Evolutionary conservation across 2,329 filamentous ascomycete species (phyloP).

Genomic region (Diaporthe citrichinensis): DNA sequence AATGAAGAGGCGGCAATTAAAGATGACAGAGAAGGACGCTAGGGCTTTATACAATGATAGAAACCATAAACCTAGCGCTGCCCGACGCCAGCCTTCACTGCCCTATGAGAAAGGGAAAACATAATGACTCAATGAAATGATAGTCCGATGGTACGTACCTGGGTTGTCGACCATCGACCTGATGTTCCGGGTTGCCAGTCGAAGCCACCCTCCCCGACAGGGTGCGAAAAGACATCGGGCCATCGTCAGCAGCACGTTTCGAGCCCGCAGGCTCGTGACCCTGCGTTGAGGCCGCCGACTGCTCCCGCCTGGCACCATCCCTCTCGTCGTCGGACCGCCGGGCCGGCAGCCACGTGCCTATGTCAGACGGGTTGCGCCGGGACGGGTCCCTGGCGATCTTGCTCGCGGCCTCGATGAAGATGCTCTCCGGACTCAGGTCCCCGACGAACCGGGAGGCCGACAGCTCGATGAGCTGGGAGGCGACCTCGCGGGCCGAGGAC

Average conservation of each 20-base stretch:
- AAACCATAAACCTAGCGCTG: neutral
- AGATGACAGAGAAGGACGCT: too few species aligned
- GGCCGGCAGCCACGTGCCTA: slow-evolving; percentile 51
- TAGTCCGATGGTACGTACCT: neutral
- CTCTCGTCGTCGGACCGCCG: slow-evolving; percentile 51
- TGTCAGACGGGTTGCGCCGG: slow-evolving; percentile 33
- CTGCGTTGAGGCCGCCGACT: neutral
- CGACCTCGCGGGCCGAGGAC: slow-evolving; percentile 45
- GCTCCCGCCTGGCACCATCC: neutral
- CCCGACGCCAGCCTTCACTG: neutral
- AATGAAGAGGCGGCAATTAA: too few species aligned
- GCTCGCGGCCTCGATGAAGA: slow-evolving; percentile 48
- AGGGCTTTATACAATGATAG: neutral
- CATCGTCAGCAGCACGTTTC: neutral
- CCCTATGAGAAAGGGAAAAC: neutral
- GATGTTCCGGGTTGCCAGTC: neutral
- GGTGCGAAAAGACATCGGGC: neutral
- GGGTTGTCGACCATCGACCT: neutral
- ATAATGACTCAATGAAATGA: neutral
- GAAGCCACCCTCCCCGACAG: slow-evolving; percentile 6
- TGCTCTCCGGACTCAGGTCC: slow-evolving; percentile 49
- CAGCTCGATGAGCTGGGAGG: slow-evolving; percentile 48
- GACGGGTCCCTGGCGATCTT: slow-evolving; percentile 1
- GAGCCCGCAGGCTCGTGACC: neutral
- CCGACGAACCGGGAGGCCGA: slow-evolving; percentile 54